phyloP scores from a whole-genome alignment of 1,139 yeast genomes.

The Oligophagozyma castellii region DNA sequence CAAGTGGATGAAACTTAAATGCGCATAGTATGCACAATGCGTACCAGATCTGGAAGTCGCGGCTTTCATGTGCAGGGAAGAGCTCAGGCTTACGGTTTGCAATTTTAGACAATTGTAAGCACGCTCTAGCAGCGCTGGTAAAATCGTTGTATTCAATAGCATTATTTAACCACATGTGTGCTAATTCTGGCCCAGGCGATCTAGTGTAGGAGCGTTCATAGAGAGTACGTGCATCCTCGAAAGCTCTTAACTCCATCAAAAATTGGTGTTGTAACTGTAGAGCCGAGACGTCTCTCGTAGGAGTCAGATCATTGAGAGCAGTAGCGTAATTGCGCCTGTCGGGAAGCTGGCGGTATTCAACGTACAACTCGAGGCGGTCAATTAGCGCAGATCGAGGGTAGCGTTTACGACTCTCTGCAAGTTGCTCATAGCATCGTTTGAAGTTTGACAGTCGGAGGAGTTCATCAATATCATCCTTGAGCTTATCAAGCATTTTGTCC shows the following conservation, averaged over 20 bases:
- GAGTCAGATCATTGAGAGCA: constrained; percentile 7
- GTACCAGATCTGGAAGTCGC: constrained; percentile 19
- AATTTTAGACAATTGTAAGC: constrained; percentile 14
- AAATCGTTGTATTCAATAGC: constrained; percentile 16
- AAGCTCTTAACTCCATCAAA: constrained; percentile 15
- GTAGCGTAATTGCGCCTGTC: constrained; percentile 13
- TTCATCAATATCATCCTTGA: constrained; percentile 15
- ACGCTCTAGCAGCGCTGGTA: constrained; percentile 15
- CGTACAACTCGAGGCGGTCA: constrained; percentile 16
- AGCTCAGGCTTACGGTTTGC: too few species aligned
- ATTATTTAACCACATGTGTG: constrained; percentile 18
- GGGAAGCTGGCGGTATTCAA: constrained; percentile 18
- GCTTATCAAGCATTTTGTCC: too few species aligned
- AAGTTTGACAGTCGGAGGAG: constrained; percentile 15
- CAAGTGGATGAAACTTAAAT: constrained; percentile 11
- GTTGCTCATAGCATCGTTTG: constrained; percentile 16
- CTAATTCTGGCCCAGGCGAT: constrained; percentile 16
- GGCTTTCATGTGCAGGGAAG: constrained; percentile 6
- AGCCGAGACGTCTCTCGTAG: constrained; percentile 16
- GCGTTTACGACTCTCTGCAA: constrained; percentile 11
- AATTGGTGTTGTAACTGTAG: constrained; percentile 16
- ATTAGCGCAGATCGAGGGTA: constrained; percentile 17
- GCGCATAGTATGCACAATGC: constrained; percentile 17
- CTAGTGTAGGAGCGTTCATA: constrained; percentile 19
- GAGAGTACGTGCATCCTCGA: constrained; percentile 15